phyloP scores from a whole-genome alignment of 257 asterid genomes.

The Nyctanthes arbortristis region DNA sequence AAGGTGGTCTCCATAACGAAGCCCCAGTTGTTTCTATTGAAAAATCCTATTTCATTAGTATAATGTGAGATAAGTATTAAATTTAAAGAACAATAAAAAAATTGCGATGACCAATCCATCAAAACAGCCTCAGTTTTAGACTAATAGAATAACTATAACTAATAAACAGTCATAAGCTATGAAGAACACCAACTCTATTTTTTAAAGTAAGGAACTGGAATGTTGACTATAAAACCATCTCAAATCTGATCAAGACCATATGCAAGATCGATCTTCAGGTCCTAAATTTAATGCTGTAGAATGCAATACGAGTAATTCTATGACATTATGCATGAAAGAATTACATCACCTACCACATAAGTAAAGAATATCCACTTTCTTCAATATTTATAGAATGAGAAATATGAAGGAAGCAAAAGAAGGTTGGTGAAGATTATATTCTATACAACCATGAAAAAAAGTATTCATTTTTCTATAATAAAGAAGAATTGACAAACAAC shows the following conservation, averaged over 20 bases:
- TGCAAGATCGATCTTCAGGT: neutral
- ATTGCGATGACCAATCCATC: too few relatives aligned
- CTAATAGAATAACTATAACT: too few relatives aligned
- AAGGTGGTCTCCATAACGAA: too few relatives aligned
- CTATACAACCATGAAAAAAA: too few relatives aligned
- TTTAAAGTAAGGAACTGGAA: neutral
- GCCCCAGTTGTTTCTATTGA: too few relatives aligned
- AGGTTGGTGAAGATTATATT: neutral
- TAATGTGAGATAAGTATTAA: neutral
- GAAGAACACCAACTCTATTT: neutral
- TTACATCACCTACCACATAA: neutral
- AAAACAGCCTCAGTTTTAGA: too few relatives aligned
- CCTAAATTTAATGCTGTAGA: neutral
- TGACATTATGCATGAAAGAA: neutral
- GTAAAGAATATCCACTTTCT: neutral
- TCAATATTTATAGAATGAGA: neutral
- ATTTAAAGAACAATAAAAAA: too few relatives aligned
- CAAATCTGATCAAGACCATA: neutral
- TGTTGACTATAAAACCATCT: neutral
- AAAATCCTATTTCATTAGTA: neutral
- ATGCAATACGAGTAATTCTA: neutral
- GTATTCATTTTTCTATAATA: too few relatives aligned
- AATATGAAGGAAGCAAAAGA: neutral
- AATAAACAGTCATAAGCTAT: neutral
- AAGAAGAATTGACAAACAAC: too few relatives aligned